Evolutionary conservation across 805 yeast species (phyloP).

Genomic region (Teunomyces cretensis): DNA sequence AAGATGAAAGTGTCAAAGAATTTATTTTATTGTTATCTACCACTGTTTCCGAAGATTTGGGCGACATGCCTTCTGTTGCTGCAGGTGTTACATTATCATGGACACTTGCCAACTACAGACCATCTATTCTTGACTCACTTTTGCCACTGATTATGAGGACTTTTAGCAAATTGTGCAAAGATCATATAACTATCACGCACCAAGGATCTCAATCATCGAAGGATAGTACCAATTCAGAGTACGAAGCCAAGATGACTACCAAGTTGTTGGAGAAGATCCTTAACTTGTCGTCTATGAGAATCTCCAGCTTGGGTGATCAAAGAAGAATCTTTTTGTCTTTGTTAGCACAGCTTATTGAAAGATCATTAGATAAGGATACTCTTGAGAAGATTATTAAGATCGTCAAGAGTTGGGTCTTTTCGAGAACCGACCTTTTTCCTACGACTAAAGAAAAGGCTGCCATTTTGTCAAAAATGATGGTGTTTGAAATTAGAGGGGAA

Average conservation of each 20-base stretch:
- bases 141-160: conserved; percentile 81
- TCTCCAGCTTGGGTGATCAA: conserved; percentile 88
- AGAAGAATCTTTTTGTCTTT: conserved; percentile 83
- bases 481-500: conserved; percentile 86
- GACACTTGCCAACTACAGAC: conserved; percentile 76
- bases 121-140: conserved; percentile 70
- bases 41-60: conserved; percentile 78
- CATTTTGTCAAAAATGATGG: conserved; percentile 87
- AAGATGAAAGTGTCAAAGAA: conserved; percentile 56
- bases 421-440: conserved; percentile 81
- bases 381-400: conserved; percentile 72
- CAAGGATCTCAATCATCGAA: conserved; percentile 39
- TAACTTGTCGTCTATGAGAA: conserved; percentile 74
- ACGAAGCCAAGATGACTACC: conserved; percentile 79
- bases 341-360: conserved; percentile 85
- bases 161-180: conserved; percentile 84
- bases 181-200: conserved; percentile 69
- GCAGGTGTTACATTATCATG: conserved; percentile 83
- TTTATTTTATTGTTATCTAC: conserved; percentile 62
- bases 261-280: conserved; percentile 72
- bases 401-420: conserved; percentile 88
- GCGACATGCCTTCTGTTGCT: conserved; percentile 71
- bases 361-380: conserved; percentile 76
- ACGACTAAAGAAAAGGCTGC: conserved; percentile 96
- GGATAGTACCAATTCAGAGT: conserved; percentile 45